phyloP scores from a whole-genome alignment of 2,329 filamentous ascomycete genomes.

The Penicillium sp. region DNA sequence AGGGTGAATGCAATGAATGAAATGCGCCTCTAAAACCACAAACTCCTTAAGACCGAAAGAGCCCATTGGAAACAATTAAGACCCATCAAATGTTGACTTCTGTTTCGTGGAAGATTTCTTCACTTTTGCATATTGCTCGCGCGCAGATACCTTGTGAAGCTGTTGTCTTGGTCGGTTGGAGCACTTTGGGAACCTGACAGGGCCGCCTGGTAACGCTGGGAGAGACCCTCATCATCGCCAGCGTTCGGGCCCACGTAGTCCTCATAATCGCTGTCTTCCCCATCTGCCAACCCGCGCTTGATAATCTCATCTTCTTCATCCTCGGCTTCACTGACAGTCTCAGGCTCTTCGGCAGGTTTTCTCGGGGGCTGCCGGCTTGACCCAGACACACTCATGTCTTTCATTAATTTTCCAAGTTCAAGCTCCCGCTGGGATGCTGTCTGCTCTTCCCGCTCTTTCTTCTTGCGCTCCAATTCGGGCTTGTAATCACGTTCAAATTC shows the following conservation, averaged over 20 bases:
- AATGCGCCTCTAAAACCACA: slow-evolving; percentile 6
- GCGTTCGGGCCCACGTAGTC: slow-evolving; percentile 53
- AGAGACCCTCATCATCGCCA: slow-evolving; percentile 56
- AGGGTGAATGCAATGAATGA: background rate
- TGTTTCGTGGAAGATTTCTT: slow-evolving; percentile 1
- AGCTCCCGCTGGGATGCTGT: slow-evolving; percentile 64
- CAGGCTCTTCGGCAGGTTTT: slow-evolving; percentile 27
- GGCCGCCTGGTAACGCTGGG: slow-evolving; percentile 67
- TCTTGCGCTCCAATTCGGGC: slow-evolving; percentile 75
- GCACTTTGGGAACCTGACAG: slow-evolving; percentile 47
- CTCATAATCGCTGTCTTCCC: slow-evolving; percentile 39
- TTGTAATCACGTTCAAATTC: slow-evolving; percentile 88
- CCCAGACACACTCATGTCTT: slow-evolving; percentile 65
- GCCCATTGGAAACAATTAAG: background rate
- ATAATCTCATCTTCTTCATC: slow-evolving; percentile 41
- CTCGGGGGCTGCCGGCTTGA: slow-evolving; percentile 23
- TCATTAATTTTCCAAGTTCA: slow-evolving; percentile 88
- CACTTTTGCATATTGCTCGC: slow-evolving; percentile 30
- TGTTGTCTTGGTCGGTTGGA: slow-evolving; percentile 42
- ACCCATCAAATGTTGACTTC: background rate
- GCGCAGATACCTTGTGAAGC: slow-evolving; percentile 45
- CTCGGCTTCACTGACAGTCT: slow-evolving; percentile 44
- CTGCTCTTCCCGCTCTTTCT: slow-evolving; percentile 64
- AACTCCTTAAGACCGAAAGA: slow-evolving; percentile 2
- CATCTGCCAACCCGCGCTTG: slow-evolving; percentile 44